Base-by-base conservation (phyloP, 495 filamentous ascomycete genomes). In the Penicillium macrosclerotiorum region DNA sequence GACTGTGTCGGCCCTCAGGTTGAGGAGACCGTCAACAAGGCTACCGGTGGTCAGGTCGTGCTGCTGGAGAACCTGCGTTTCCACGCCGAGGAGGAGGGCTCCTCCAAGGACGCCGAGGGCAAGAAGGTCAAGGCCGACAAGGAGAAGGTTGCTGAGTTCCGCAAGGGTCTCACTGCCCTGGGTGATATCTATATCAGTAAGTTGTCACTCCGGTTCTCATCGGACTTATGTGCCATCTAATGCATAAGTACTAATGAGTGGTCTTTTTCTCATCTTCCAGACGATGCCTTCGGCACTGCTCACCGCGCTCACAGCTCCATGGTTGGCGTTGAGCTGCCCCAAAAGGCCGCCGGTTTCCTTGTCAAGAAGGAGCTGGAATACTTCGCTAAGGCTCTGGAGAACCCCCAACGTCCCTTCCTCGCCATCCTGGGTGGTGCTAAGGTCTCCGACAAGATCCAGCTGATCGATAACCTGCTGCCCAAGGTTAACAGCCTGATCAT, bases 331-430 rank as follows among this genome's bases (percentile, higher is more conserved):
- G 83, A 96, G 47, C 85, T 97, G 17, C 90, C 93, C 39, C 88
- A 96, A 67, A 96, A 92, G 76, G 93, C 93, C 5, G 86, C 91
- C 41, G 93, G 93, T 37, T 97, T 96, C 83, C 84, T 99, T 56
- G 87, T 99, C 75, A 99, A 99, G 86, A 99, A 97, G 78, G 93
- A 99, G 71, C 88, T 99, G 36, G 92, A 97, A 62, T 99, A 97
- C 83, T 99, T 99, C 67, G 93, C 93, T 44, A 81, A 95, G 77
- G 93, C 92, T 24, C 87, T 99, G 25, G 93, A 99, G 76, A 80
- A 79, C 55, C 93, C 93, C 27, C 76, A 91, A 74, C 83, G 90
- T 19, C 94, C 94, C 46, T 99, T 99, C 86, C 88, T 99, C 13
- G 94, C 93, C 66, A 97, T 99, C 65, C 85, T 99, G 4, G 93